Evolutionary conservation across 352 stramenopile genomes (phyloP), one percentile per base, ranked within the genome.

Genomic region (Phytophthora podocarpi): DNA sequence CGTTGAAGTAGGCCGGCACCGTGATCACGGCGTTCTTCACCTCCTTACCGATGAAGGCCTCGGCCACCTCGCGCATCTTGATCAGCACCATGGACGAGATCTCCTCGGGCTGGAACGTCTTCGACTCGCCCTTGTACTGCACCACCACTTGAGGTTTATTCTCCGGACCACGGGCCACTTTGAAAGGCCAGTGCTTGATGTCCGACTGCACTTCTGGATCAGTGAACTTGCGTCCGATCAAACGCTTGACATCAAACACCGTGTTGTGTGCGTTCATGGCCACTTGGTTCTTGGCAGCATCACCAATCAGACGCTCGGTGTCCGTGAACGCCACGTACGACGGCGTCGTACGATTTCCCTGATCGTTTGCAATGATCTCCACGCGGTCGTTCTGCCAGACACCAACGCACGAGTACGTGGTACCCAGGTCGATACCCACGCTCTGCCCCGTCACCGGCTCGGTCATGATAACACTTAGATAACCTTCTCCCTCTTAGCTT

Each of bases 351-450:
- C 95, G 88, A 73, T 98, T 98, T 43, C 96, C 96, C 68, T 98
- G 90, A 63, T 98, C 92, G 67, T 98, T 98, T 42, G 93, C 93
- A 66, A 98, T 97, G 70, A 97, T 97, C 65, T 99, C 94, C 11
- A 98, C 96, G 41, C 90, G 92, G 78, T 98, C 96, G 67, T 99
- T 98, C 74, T 98, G 92, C 94, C 94, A 99, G 31, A 98, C 94
- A 26, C 96, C 96, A 41, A 99, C 93, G 58, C 96, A 99, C 56
- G 91, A 98, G 80, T 99, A 98, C 23, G 95, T 99, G 52, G 96
- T 99, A 61, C 95, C 96, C 40, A 99, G 82, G 78, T 99, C 97
- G 69, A 99, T 99, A 58, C 97, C 97, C 56, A 99, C 95, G 56
- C 77, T 88, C 72, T 97, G 83, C 67, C 90, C 91, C 31, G 88